Evolutionary conservation across 176 grass and related monocot species (phyloP), one percentile per base, ranked within the genome.

Genomic region (Musa beccarii): DNA sequence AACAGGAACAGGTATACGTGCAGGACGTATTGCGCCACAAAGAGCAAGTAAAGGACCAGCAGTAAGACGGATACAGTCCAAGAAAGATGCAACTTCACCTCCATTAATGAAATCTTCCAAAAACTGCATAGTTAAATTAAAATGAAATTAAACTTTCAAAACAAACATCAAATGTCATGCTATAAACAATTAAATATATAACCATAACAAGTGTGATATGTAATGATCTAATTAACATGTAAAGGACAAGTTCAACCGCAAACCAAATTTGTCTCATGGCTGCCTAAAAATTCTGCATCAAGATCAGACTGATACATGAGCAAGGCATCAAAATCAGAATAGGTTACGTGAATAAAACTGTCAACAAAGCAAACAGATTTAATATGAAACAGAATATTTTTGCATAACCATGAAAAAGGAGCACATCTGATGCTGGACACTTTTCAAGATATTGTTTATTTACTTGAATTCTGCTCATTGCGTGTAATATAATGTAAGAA

Each of bases 91-190:
- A 76, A 99, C 96, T 86, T 99, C 91, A 53, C 86, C 96, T 82
- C 96, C 96, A 79, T 99, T 99, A 52, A 99, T 89, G 16, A 95
- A 99, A 89, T 99, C 96, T 81, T 99, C 96, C 74, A 99, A 76
- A 79, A 99, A 99, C 96, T 99, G 85, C 82, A 99, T 51, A 20
- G 20, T 53, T 66, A 21, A 25, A 77, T 22, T 64, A 17, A 53
- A 77, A 15, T 77, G 49, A 43, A 43, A 77, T 63, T 28, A 74
- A 14, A 25, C 11, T 11, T 19, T 28, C 22, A 56, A 17, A 43
- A 43, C 34, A 43, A 43, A 43, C 34, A 43, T 43, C 34, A 43
- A 43, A 43, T 34, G 29, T 43, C 34, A 43, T 43, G 34, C 34
- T 5, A 43, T 43, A 43, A 43, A 43, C 34, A 43, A 43, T 43